These are phyloP conservation scores for Hyparrhenia diplandra DNA, from an alignment of 176 grass and related monocot genomes.

Conservation along the genomic window DNA sequence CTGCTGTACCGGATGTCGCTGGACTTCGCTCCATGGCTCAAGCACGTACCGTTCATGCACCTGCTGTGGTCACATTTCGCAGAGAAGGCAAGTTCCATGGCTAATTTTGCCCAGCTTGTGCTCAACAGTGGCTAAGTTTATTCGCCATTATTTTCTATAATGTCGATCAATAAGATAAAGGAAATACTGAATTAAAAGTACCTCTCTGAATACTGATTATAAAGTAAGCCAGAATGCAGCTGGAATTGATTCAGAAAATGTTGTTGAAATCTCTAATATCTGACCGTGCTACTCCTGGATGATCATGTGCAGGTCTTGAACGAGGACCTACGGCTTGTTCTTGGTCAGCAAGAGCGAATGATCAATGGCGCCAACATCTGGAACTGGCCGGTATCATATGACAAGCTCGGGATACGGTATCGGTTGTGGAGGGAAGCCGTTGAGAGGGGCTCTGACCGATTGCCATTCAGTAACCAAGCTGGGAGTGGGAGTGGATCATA, in stretches of 20 bases:
- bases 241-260: neutral
- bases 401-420: constrained; percentile 91
- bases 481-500: constrained; percentile 49
- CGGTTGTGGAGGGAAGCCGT: constrained; percentile 75
- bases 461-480: constrained; percentile 62
- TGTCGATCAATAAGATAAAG: neutral
- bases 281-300: neutral
- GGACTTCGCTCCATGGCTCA: constrained; percentile 94
- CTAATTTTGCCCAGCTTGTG: neutral
- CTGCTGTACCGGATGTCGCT: constrained; percentile 88
- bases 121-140: neutral
- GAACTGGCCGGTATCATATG: constrained; percentile 85
- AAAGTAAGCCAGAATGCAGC: neutral
- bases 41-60: constrained; percentile 78
- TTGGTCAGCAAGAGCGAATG: constrained; percentile 97
- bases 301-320: constrained; percentile 72
- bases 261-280: neutral
- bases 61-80: constrained; percentile 82
- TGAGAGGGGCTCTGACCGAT: constrained; percentile 51
- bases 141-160: neutral
- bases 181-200: neutral
- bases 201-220: neutral
- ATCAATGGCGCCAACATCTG: constrained; percentile 81
- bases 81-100: constrained; percentile 54
- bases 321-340: constrained; percentile 85